Conservation (phyloP, 768 basidiomycete species). For the Coprinellus micaceus region DNA sequence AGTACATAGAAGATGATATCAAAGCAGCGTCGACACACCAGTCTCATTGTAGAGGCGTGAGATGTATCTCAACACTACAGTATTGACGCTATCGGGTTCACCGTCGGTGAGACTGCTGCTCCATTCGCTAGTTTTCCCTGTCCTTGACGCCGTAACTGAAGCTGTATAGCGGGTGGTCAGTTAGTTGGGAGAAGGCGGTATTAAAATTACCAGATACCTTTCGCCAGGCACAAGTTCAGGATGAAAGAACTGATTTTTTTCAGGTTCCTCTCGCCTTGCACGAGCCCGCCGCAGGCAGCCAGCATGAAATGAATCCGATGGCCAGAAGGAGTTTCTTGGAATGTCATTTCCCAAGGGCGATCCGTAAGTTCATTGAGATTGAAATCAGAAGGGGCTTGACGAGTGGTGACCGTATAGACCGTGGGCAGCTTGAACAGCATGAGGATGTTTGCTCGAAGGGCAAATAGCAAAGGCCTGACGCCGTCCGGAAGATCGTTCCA, state of each 20-base stretch:
- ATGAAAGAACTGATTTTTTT: background rate
- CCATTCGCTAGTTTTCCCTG: constrained; percentile 1
- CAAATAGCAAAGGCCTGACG: background rate
- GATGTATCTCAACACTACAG: background rate
- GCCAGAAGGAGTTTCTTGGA: background rate
- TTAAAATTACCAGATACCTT: background rate
- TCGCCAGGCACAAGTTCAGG: background rate
- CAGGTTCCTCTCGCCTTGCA: background rate
- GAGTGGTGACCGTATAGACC: no score
- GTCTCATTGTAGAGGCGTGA: background rate
- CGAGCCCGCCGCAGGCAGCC: background rate
- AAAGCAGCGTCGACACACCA: background rate
- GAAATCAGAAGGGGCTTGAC: background rate
- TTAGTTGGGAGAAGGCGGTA: no score
- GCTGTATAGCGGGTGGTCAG: background rate
- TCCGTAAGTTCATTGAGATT: background rate
- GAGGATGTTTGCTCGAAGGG: background rate
- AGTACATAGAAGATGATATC: background rate
- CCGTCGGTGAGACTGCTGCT: background rate
- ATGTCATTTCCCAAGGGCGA: background rate
- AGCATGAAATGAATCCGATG: background rate
- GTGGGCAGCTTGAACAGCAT: background rate
- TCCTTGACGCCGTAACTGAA: background rate
- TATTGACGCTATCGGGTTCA: background rate
- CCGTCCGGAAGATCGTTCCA: background rate